These are phyloP conservation scores for Macrophomina phaseolina DNA, from an alignment of 2,329 filamentous ascomycete genomes.

Conservation along the genomic window DNA sequence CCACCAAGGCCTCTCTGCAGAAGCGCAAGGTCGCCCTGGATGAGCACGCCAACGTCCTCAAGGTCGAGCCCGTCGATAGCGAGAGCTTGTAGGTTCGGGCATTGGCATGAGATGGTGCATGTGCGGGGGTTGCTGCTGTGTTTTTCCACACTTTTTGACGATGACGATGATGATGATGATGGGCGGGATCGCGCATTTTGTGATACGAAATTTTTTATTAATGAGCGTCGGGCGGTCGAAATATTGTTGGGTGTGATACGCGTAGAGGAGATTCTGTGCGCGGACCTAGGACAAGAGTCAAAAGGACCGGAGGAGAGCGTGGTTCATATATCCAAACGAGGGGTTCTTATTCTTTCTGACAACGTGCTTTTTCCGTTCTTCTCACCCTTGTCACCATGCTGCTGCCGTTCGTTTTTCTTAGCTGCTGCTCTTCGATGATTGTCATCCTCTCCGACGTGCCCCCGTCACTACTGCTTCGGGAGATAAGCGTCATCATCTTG, in stretches of 20 bases:
- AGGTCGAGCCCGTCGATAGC: conserved; percentile 31
- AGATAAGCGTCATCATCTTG: too few relatives aligned
- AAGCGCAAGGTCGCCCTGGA: conserved; percentile 37
- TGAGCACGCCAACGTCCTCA: conserved; percentile 33
- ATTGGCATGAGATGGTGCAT: not conserved
- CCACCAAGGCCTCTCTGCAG: conserved; percentile 40
- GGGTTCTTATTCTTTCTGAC: not conserved
- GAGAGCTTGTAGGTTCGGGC: conserved; percentile 5
- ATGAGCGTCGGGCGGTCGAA: not conserved
- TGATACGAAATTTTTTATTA: not conserved
- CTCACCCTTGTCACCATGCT: too few relatives aligned
- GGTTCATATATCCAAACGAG: conserved; percentile 7
- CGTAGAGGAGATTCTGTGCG: too few relatives aligned
- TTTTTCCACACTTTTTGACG: too few relatives aligned
- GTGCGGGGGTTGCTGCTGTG: too few relatives aligned
- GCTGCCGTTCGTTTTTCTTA: not conserved
- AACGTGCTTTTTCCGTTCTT: too few relatives aligned
- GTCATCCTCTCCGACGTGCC: not conserved
- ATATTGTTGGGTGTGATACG: not conserved
- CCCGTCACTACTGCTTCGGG: too few relatives aligned
- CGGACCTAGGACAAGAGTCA: too few relatives aligned
- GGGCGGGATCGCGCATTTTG: not conserved
- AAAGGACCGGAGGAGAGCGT: too few relatives aligned
- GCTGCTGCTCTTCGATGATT: not conserved
- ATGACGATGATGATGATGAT: not conserved